Evolutionary conservation across 2,329 filamentous ascomycete genomes (phyloP).

Genomic region (Aureobasidium vineae): DNA sequence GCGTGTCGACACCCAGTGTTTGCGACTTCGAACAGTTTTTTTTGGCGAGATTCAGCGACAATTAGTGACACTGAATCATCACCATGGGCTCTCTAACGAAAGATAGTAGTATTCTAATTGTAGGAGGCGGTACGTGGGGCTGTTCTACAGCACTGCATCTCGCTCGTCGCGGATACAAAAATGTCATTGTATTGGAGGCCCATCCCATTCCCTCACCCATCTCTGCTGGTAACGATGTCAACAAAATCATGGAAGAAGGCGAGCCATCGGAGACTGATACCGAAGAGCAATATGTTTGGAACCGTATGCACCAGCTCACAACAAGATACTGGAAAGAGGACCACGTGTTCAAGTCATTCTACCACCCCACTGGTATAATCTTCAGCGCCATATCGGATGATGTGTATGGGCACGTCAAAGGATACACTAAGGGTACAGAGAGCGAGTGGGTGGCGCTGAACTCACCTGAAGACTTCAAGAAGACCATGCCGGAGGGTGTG

Average conservation of each 20-base stretch:
- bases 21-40: not conserved
- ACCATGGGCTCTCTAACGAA: constrained; percentile 23
- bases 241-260: constrained; percentile 51
- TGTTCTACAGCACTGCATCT: constrained; percentile 54
- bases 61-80: not conserved
- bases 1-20: not conserved
- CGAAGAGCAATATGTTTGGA: constrained; percentile 41
- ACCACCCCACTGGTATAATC: constrained; percentile 51
- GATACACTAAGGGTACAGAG: constrained; percentile 37
- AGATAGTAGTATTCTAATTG: constrained; percentile 42
- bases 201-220: constrained; percentile 49
- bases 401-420: constrained; percentile 42
- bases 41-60: not conserved
- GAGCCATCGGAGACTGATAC: constrained; percentile 28
- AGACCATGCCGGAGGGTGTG: constrained; percentile 54
- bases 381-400: constrained; percentile 46
- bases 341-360: constrained; percentile 45
- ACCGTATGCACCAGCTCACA: constrained; percentile 38
- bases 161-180: constrained; percentile 50
- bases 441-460: constrained; percentile 39
- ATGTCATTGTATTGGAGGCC: constrained; percentile 51
- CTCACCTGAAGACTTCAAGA: constrained; percentile 48
- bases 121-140: constrained; percentile 55
- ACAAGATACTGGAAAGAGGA: constrained; percentile 48
- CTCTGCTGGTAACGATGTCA: constrained; percentile 53